Evolutionary conservation across 805 yeast species (phyloP), one percentile per base, ranked within the genome.

Genomic region (Candida yuanshanica): DNA sequence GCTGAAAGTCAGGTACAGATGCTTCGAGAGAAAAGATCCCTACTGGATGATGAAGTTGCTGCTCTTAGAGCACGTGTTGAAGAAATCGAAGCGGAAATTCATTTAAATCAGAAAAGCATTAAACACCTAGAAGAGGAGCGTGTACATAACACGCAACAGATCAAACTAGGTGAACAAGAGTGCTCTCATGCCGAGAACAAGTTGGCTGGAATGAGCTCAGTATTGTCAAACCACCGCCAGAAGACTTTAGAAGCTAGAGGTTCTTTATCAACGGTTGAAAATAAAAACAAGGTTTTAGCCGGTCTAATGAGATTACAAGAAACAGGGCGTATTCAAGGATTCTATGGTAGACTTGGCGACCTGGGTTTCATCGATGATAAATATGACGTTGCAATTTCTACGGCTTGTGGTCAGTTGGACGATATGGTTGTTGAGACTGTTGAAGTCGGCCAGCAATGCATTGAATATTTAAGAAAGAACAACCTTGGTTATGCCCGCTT

Each of bases 341-440:
- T 91, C 51, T 72, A 86, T 58, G 99, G 98, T 0, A 70, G 96
- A 47, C 65, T 93, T 13, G 99, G 99, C 14, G 95, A 88, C 51
- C 66, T 93, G 35, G 99, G 96, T n/a, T 72, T 75, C 2, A 93
- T 93, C 48, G 96, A 88, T 58, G 86, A 83, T 48, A 74, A 77
- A 53, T 93, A 84, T 59, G 98, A 95, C 62, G 76, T 89, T 39
- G 99, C 99, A 0, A 79, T 93, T 8, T 89, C 98, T 0, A 93
- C 98, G 0, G 98, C 96, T 0, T 88, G 93, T 49, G 89, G 95
- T 1, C 81, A 90, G 8, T 68, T 93, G 43, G 95, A 91, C 58
- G 91, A 95, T 47, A 79, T 89, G 72, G 98, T 93, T 14, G 98
- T 93, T 3, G 97, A 89, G 36, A 73, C 77, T 4, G 78, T 81